Conservation (phyloP, 2,329 filamentous ascomycete species). For the Macrophomina pseudophaseolina region DNA sequence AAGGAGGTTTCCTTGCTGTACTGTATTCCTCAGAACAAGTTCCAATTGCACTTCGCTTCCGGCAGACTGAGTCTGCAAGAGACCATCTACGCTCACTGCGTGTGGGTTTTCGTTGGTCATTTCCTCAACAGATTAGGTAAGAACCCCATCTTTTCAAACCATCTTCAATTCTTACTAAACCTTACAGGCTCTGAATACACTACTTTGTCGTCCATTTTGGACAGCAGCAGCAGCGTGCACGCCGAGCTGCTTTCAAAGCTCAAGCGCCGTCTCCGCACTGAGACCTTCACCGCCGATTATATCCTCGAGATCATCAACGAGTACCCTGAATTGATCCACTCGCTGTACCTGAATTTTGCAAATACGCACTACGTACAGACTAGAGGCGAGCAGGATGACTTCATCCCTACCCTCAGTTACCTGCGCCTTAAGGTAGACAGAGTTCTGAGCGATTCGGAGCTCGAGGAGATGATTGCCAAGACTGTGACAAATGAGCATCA, state of each 20-base stretch:
- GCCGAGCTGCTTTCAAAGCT: constrained; percentile 89
- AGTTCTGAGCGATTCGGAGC: constrained; percentile 49
- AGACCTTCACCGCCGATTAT: constrained; percentile 98
- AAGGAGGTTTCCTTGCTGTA: constrained; percentile 97
- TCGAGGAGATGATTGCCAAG: constrained; percentile 48
- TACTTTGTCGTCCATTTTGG: constrained; percentile 80
- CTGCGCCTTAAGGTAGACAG: constrained; percentile 70
- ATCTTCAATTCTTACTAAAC: not conserved
- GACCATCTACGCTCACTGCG: constrained; percentile 95
- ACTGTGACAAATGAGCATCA: constrained; percentile 80
- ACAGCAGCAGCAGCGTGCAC: constrained; percentile 80
- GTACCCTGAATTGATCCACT: constrained; percentile 85
- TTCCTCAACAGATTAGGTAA: constrained; percentile 87
- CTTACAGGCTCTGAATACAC: constrained; percentile 75
- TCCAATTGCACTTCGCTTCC: constrained; percentile 85
- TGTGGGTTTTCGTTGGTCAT: constrained; percentile 97
- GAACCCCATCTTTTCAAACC: too few species aligned
- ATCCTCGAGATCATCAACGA: constrained; percentile 95
- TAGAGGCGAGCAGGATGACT: constrained; percentile 67
- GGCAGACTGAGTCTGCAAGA: constrained; percentile 92
- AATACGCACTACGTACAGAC: constrained; percentile 79
- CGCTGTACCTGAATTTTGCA: constrained; percentile 90
- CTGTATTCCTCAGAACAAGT: constrained; percentile 96
- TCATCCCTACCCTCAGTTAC: constrained; percentile 72
- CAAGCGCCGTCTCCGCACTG: constrained; percentile 91